A percentile compares a stretch with the other conserved stretches of the same genome.
These are phyloP conservation scores for Penicillium nordicum DNA, from an alignment of 2,329 filamentous ascomycete genomes.

Conservation along the genomic window DNA sequence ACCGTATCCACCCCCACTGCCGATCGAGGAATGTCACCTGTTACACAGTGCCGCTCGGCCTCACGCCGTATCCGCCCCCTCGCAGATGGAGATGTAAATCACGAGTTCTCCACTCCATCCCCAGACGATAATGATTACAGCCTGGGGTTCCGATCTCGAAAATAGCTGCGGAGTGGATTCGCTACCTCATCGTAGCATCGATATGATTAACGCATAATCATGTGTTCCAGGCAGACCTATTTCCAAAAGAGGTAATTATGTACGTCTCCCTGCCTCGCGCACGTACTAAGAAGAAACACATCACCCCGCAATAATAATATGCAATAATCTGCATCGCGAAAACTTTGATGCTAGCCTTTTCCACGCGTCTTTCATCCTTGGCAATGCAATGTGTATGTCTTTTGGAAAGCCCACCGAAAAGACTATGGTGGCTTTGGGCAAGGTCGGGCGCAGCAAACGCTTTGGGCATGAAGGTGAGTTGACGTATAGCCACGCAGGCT, in stretches of 20 bases:
- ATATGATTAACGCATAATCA: not conserved
- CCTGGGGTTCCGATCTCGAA: not conserved
- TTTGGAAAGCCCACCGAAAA: not conserved
- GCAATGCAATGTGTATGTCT: not conserved
- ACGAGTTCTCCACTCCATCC: not conserved
- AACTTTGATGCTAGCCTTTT: not conserved
- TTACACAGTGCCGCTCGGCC: not conserved
- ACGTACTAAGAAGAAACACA: no score
- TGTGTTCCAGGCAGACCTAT: no score
- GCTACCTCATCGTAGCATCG: not conserved
- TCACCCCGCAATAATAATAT: not conserved
- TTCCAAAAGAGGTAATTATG: not conserved
- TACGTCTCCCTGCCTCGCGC: not conserved
- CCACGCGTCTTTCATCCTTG: not conserved
- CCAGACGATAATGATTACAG: not conserved
- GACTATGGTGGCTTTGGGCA: not conserved
- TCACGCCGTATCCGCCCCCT: not conserved
- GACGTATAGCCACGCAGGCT: not conserved
- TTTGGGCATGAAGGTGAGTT: not conserved
- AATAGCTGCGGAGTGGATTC: not conserved
- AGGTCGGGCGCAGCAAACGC: not conserved
- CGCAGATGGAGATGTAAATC: conserved; percentile 1
- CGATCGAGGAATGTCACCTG: not conserved
- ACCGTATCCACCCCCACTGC: not conserved
- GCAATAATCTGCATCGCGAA: not conserved